phyloP scores from a whole-genome alignment of 768 basidiomycete genomes.

The Lanmaoa pseudosensibilis region DNA sequence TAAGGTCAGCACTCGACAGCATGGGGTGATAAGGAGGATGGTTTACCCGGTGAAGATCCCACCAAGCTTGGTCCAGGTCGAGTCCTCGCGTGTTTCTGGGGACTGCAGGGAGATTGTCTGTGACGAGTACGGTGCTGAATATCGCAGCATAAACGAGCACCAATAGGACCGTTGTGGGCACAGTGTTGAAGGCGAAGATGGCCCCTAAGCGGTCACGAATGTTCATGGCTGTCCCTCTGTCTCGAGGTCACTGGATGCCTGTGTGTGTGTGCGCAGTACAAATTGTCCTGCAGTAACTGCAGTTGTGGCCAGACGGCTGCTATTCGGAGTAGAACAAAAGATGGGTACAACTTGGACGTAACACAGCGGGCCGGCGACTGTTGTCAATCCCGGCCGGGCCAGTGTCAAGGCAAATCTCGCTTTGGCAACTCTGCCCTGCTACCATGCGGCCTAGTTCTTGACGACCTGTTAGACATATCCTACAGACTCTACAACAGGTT shows the following conservation, averaged over 20 bases:
- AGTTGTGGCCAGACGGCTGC: background rate
- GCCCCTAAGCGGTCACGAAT: conserved; percentile 24
- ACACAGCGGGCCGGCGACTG: too few species aligned
- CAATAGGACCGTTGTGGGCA: conserved; percentile 48
- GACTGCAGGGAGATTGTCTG: conserved; percentile 47
- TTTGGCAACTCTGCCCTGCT: too few species aligned
- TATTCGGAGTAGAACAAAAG: too few species aligned
- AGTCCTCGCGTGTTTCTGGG: conserved; percentile 47
- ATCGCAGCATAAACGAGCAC: conserved; percentile 48
- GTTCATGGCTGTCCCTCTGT: conserved; percentile 18
- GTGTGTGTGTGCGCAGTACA: background rate
- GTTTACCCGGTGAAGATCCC: conserved; percentile 55
- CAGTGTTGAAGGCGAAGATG: conserved; percentile 39
- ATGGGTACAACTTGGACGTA: too few species aligned
- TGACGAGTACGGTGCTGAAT: conserved; percentile 46
- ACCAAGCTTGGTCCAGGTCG: conserved; percentile 53
- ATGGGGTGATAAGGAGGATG: background rate
- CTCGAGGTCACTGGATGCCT: background rate
- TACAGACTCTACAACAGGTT: too few species aligned
- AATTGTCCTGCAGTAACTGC: background rate
- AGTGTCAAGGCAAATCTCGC: too few species aligned
- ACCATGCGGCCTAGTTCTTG: too few species aligned
- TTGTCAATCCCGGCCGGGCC: too few species aligned
- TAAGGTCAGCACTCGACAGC: background rate
- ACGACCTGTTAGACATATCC: too few species aligned